Conservation (phyloP, 768 basidiomycete genomes). For the Tylopilus intermedius region DNA sequence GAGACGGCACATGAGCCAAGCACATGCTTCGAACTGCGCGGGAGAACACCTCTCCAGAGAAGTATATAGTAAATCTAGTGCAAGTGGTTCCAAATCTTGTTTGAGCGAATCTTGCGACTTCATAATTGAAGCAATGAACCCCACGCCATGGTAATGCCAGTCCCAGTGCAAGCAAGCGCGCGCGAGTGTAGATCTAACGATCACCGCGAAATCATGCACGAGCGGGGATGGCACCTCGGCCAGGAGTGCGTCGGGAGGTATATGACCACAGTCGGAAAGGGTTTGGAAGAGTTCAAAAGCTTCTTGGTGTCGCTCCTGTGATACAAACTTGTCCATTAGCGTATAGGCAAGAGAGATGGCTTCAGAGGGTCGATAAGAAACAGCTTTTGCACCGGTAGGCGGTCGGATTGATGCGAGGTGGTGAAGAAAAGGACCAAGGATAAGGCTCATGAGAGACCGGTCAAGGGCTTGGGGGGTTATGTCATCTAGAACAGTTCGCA, state of each 20-base stretch:
- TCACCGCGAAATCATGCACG: conserved; percentile 38
- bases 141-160: conserved; percentile 42
- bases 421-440: conserved; percentile 31
- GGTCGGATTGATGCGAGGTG: conserved; percentile 21
- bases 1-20: conserved; percentile 38
- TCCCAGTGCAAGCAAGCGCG: conserved; percentile 52
- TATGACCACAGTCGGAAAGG: conserved; percentile 40
- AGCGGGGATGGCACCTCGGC: conserved; percentile 31
- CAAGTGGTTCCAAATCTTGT: conserved; percentile 30
- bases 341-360: conserved; percentile 39
- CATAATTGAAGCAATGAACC: conserved; percentile 33
- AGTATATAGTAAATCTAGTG: conserved; percentile 41
- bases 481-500: conserved; percentile 20
- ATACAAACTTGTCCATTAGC: conserved; percentile 40
- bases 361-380: conserved; percentile 36
- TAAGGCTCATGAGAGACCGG: conserved; percentile 20
- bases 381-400: conserved; percentile 27
- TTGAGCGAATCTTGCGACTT: conserved; percentile 20
- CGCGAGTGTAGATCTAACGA: conserved; percentile 46
- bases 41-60: conserved; percentile 35
- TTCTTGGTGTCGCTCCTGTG: conserved; percentile 28
- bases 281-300: conserved; percentile 47
- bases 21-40: conserved; percentile 36
- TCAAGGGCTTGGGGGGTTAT: conserved; percentile 15
- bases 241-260: conserved; percentile 46